Evolutionary conservation across 2,329 filamentous ascomycete species (phyloP).

Genomic region (Pseudogymnoascus sp.): DNA sequence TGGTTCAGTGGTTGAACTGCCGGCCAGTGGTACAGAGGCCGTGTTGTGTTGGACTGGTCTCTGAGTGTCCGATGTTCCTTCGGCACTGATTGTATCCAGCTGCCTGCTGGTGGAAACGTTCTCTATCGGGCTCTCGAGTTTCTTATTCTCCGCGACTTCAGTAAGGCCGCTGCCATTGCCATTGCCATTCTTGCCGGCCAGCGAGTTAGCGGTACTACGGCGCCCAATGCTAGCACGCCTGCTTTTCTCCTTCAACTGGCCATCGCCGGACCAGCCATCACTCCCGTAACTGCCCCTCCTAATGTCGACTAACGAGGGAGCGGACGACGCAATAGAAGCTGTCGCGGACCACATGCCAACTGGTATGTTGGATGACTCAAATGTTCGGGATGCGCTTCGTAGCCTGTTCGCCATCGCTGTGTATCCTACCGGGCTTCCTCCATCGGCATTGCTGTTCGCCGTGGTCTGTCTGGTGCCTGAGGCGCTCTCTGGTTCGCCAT

Average conservation of each 20-base stretch:
- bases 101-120: constrained; percentile 12
- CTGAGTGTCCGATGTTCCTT: constrained; percentile 20
- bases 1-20: background rate
- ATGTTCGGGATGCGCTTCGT: constrained; percentile 28
- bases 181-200: background rate
- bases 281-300: constrained; percentile 25
- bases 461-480: background rate
- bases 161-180: constrained; percentile 1
- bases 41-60: background rate
- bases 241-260: constrained; percentile 25
- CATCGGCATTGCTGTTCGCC: background rate
- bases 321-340: constrained; percentile 34
- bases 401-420: constrained; percentile 12
- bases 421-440: background rate
- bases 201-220: background rate
- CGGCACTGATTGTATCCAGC: constrained; percentile 20
- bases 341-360: constrained; percentile 43
- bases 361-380: constrained; percentile 41
- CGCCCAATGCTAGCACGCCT: constrained; percentile 19
- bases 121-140: constrained; percentile 10
- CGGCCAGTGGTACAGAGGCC: background rate
- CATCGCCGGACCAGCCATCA: constrained; percentile 27
- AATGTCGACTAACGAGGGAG: constrained; percentile 26
- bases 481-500: background rate
- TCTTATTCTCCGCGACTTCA: constrained; percentile 13